phyloP scores from a whole-genome alignment of 176 grass and related monocot genomes.

The Aegilops speltoides region DNA sequence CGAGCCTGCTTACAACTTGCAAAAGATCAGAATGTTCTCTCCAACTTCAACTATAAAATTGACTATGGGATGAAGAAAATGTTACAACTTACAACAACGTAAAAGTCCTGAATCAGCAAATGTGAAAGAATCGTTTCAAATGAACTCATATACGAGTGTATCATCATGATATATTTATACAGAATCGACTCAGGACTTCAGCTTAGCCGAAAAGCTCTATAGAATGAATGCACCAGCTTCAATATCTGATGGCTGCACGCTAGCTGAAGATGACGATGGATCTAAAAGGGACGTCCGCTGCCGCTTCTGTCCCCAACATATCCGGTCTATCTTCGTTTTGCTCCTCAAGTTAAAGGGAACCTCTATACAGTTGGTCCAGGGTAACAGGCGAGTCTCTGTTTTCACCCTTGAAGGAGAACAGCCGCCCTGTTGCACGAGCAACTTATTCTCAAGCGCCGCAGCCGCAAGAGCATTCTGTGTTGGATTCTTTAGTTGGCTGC shows the following conservation, averaged over 20 bases:
- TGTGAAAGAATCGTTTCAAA: conserved; percentile 50
- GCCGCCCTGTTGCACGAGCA: background rate
- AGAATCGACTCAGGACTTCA: background rate
- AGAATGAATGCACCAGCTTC: conserved; percentile 8
- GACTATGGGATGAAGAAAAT: conserved; percentile 26
- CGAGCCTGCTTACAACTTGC: background rate
- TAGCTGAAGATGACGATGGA: conserved; percentile 28
- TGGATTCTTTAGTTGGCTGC: conserved; percentile 73
- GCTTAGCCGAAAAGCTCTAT: background rate
- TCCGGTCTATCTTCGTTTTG: conserved; percentile 43
- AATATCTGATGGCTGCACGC: background rate
- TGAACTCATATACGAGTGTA: conserved; percentile 30
- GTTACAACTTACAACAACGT: conserved; percentile 25
- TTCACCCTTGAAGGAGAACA: conserved; percentile 20
- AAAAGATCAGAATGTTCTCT: background rate
- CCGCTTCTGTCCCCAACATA: conserved; percentile 59
- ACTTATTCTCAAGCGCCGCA: background rate
- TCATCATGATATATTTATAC: conserved; percentile 34
- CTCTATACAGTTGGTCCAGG: conserved; percentile 65
- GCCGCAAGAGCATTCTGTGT: conserved; percentile 1
- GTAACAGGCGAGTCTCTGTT: conserved; percentile 34
- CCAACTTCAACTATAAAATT: conserved; percentile 10
- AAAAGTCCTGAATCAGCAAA: background rate
- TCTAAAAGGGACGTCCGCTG: conserved; percentile 39
- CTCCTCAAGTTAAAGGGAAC: conserved; percentile 59